phyloP scores from a whole-genome alignment of 805 yeast species.

The Cyberlindnera meyerae region DNA sequence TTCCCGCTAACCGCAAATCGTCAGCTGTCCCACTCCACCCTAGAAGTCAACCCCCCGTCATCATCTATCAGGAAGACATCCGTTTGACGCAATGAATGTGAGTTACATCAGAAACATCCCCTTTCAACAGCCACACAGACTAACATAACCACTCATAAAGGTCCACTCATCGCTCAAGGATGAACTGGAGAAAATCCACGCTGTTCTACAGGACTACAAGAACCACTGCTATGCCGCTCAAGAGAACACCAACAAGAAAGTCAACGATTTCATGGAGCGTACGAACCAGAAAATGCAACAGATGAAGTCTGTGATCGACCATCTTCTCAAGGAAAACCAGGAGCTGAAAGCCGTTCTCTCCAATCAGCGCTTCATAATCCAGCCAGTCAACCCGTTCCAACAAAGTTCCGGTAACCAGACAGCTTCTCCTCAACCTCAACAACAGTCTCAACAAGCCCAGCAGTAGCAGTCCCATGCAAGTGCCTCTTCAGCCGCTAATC shows the following conservation, averaged over 20 bases:
- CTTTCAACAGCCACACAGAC: neutral
- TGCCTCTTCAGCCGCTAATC: conserved; percentile 4
- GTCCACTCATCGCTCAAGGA: conserved; percentile 18
- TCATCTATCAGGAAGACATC: no score
- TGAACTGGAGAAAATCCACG: conserved; percentile 22
- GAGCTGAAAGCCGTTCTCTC: conserved; percentile 21
- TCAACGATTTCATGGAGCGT: conserved; percentile 22
- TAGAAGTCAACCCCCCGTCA: no score
- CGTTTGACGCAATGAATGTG: conserved; percentile 10
- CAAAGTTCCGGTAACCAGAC: conserved; percentile 4
- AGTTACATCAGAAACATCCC: no score
- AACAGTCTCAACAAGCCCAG: conserved; percentile 5
- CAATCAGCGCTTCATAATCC: conserved; percentile 22
- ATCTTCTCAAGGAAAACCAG: conserved; percentile 25
- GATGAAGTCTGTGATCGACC: conserved; percentile 20
- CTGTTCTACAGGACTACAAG: conserved; percentile 21
- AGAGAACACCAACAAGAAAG: conserved; percentile 20
- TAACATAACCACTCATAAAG: conserved; percentile 1
- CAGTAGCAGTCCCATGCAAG: conserved; percentile 1
- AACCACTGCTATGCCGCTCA: conserved; percentile 16
- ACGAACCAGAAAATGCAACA: conserved; percentile 20
- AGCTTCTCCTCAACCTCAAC: conserved; percentile 4
- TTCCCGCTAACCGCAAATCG: no score
- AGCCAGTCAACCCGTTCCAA: conserved; percentile 16
- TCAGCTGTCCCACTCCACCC: no score